Conservation (phyloP, 2,329 filamentous ascomycete species). For the Paradendryphiella salina region DNA sequence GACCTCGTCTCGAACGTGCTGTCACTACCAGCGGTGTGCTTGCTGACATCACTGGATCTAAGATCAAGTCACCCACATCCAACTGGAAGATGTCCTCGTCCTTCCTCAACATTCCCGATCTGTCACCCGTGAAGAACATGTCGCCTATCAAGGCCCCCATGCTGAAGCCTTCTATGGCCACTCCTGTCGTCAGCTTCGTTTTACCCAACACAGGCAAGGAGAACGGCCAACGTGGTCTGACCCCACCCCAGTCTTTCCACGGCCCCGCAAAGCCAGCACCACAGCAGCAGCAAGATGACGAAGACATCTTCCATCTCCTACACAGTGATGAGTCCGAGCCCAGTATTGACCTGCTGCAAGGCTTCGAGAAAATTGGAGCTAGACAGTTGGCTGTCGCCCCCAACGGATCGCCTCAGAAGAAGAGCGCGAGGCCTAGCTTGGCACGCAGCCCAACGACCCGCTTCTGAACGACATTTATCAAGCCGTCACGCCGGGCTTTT, state of each 20-base stretch:
- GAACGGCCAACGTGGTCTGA: slow-evolving; percentile 28
- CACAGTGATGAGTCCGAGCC: slow-evolving; percentile 64
- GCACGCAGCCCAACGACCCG: slow-evolving; percentile 40
- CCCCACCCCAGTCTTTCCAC: slow-evolving; percentile 38
- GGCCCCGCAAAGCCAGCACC: slow-evolving; percentile 23
- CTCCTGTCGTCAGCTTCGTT: slow-evolving; percentile 25
- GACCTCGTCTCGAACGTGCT: slow-evolving; percentile 65
- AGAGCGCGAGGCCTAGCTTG: slow-evolving; percentile 32
- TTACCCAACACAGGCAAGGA: slow-evolving; percentile 28
- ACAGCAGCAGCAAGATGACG: slow-evolving; percentile 49
- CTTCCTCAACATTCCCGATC: slow-evolving; percentile 43
- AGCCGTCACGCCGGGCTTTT: slow-evolving; percentile 9
- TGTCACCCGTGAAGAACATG: slow-evolving; percentile 38
- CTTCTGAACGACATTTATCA: slow-evolving; percentile 27
- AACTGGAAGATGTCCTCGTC: slow-evolving; percentile 44
- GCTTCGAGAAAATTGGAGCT: slow-evolving; percentile 73
- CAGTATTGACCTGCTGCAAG: slow-evolving; percentile 71
- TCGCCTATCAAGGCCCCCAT: slow-evolving; percentile 40
- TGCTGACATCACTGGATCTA: slow-evolving; percentile 61
- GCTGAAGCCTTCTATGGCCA: slow-evolving; percentile 35
- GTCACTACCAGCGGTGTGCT: slow-evolving; percentile 64
- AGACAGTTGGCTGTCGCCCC: slow-evolving; percentile 36
- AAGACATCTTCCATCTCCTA: slow-evolving; percentile 61
- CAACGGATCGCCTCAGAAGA: slow-evolving; percentile 44
- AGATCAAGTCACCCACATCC: slow-evolving; percentile 50